Conservation (phyloP, 2,329 filamentous ascomycete species). For the Acephala macrosclerotiorum region DNA sequence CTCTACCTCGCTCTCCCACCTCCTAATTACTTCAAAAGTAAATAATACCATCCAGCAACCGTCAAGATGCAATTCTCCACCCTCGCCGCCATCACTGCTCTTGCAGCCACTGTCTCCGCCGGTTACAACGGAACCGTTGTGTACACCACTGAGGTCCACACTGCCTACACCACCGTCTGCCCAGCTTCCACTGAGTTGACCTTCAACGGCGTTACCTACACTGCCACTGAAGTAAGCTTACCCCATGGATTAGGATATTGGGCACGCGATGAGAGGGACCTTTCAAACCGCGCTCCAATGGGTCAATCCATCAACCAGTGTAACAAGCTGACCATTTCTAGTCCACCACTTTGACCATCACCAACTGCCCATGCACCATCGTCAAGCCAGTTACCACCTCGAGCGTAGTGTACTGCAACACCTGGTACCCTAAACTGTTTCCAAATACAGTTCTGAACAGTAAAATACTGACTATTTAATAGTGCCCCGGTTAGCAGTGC, state of each 20-base stretch:
- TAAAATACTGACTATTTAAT: slow-evolving; percentile 30
- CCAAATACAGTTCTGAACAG: slow-evolving; percentile 26
- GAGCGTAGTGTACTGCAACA: slow-evolving; percentile 52
- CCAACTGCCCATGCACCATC: slow-evolving; percentile 42
- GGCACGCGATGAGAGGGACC: neutral
- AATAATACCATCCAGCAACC: slow-evolving; percentile 36
- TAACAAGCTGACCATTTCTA: slow-evolving; percentile 28
- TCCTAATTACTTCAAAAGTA: slow-evolving; percentile 36
- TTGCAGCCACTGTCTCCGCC: slow-evolving; percentile 42
- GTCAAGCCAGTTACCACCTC: slow-evolving; percentile 41
- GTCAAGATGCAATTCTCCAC: slow-evolving; percentile 50
- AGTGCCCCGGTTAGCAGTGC: slow-evolving; percentile 39
- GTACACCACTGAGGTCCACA: slow-evolving; percentile 59
- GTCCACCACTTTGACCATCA: slow-evolving; percentile 42
- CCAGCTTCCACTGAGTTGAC: slow-evolving; percentile 56
- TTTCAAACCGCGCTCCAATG: neutral
- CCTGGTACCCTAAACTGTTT: slow-evolving; percentile 53
- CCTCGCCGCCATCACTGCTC: slow-evolving; percentile 44
- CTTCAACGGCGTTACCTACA: slow-evolving; percentile 56
- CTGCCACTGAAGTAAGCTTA: slow-evolving; percentile 53
- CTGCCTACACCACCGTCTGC: slow-evolving; percentile 59
- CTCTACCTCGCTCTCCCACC: slow-evolving; percentile 26
- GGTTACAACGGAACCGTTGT: slow-evolving; percentile 46
- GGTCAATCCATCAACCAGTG: neutral
- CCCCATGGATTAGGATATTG: neutral